phyloP scores from a whole-genome alignment of 768 basidiomycete species.

The Cystofilobasidium bisporidii region DNA sequence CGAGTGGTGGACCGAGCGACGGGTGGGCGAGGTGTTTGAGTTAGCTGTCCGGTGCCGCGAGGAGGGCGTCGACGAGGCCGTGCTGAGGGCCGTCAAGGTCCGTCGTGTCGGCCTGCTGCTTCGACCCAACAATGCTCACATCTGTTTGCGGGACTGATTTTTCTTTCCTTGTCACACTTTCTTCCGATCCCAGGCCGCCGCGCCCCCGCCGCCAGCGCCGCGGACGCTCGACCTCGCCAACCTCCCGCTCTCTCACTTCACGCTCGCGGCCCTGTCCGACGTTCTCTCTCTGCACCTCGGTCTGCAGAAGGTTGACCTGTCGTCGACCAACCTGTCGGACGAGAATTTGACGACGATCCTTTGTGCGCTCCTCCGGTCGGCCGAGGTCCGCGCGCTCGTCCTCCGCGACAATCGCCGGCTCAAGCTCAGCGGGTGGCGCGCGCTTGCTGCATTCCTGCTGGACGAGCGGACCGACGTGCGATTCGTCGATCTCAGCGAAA shows the following conservation, averaged over 20 bases:
- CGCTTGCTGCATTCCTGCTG: conserved; percentile 68
- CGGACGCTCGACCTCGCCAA: conserved; percentile 71
- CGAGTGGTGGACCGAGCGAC: conserved; percentile 76
- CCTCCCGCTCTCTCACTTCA: conserved; percentile 58
- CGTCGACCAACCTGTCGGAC: neutral
- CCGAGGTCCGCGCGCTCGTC: conserved; percentile 68
- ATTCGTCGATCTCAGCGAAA: conserved; percentile 85
- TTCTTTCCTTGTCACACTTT: neutral
- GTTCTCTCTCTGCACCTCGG: conserved; percentile 46
- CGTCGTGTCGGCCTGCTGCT: no score
- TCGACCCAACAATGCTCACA: no score
- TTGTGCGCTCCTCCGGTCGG: conserved; percentile 77
- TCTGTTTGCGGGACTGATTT: no score
- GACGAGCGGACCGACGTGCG: conserved; percentile 61
- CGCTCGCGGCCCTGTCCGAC: conserved; percentile 76
- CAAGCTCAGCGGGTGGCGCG: conserved; percentile 62
- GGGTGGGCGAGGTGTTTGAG: conserved; percentile 75
- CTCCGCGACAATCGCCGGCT: conserved; percentile 77
- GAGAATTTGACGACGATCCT: conserved; percentile 80
- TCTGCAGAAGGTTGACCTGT: neutral
- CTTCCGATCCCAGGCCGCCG: conserved; percentile 16
- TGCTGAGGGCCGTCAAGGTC: conserved; percentile 35
- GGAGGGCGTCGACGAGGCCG: conserved; percentile 34
- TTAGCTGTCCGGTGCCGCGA: conserved; percentile 38
- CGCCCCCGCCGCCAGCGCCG: conserved; percentile 47